Percentiles rank a stretch among this genome's conserved stretches.
Conservation (phyloP, 2,329 filamentous ascomycete genomes). For the Botrytis cinerea region DNA sequence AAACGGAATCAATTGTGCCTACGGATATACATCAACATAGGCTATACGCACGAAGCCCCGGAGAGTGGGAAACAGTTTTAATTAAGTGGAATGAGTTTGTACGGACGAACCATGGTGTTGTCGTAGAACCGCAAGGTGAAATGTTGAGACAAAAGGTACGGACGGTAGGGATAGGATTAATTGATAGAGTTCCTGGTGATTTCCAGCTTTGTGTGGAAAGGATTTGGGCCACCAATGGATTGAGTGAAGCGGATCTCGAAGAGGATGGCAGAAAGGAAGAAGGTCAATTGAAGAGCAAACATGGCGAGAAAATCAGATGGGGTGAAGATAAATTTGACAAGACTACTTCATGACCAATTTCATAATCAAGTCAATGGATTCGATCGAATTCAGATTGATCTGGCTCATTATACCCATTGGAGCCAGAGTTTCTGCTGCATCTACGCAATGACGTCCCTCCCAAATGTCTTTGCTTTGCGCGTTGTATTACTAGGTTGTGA, state of each 20-base stretch:
- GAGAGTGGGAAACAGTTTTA: constrained; percentile 93
- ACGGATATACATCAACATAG: constrained; percentile 97
- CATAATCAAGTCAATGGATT: background rate
- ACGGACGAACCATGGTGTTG: constrained; percentile 86
- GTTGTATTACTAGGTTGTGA: background rate
- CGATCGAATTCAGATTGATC: background rate
- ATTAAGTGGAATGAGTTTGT: constrained; percentile 93
- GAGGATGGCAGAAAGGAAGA: constrained; percentile 41
- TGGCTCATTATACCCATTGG: background rate
- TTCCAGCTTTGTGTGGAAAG: constrained; percentile 84
- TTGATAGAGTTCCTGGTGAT: constrained; percentile 83
- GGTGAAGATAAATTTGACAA: constrained; percentile 31
- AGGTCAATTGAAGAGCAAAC: constrained; percentile 47
- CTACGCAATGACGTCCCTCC: background rate
- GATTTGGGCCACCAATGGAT: constrained; percentile 83
- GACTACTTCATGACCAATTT: background rate
- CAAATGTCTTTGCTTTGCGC: background rate
- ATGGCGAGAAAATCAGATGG: constrained; percentile 49
- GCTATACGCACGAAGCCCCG: constrained; percentile 74
- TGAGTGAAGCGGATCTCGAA: constrained; percentile 32
- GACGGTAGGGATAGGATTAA: constrained; percentile 84
- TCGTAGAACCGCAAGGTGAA: constrained; percentile 90
- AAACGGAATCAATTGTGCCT: constrained; percentile 89
- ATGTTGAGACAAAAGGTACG: constrained; percentile 83
- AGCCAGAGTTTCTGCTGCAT: background rate